Evolutionary conservation across 306 rosid genomes (phyloP).

Genomic region (Lathyrus tuberosus): DNA sequence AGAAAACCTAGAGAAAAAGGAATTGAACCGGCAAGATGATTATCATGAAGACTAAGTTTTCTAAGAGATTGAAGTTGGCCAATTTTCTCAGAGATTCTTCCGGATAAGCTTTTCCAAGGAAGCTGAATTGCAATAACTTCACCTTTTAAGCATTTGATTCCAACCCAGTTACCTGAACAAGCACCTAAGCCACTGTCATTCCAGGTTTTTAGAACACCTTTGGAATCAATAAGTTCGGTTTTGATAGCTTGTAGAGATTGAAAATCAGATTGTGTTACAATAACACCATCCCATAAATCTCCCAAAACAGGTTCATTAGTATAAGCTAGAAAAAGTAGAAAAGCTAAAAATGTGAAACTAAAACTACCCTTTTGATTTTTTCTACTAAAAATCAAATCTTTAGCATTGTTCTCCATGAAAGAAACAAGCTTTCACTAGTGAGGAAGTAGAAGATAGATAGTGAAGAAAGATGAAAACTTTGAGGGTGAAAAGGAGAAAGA

Average conservation of each 20-base stretch:
- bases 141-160: slow-evolving; percentile 88
- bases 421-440: not conserved
- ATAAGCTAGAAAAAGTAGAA: slow-evolving; percentile 31
- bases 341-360: slow-evolving; percentile 14
- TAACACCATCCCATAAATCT: slow-evolving; percentile 61
- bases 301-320: slow-evolving; percentile 47
- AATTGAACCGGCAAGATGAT: slow-evolving; percentile 59
- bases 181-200: slow-evolving; percentile 75
- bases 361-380: slow-evolving; percentile 21
- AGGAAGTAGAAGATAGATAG: slow-evolving; percentile 14
- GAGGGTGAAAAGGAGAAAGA: slow-evolving; percentile 4
- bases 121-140: slow-evolving; percentile 89
- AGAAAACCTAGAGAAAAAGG: slow-evolving; percentile 75
- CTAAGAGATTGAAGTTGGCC: slow-evolving; percentile 78
- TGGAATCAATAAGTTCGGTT: slow-evolving; percentile 60
- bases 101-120: slow-evolving; percentile 90
- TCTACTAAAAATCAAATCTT: slow-evolving; percentile 24
- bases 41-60: slow-evolving; percentile 83
- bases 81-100: slow-evolving; percentile 73
- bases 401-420: slow-evolving; percentile 58
- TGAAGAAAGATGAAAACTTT: not conserved
- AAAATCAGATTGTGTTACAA: slow-evolving; percentile 61
- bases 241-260: slow-evolving; percentile 74
- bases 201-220: slow-evolving; percentile 78
- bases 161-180: slow-evolving; percentile 91